Base-by-base conservation (phyloP, 257 asterid species). In the Ajuga chamaepitys region DNA sequence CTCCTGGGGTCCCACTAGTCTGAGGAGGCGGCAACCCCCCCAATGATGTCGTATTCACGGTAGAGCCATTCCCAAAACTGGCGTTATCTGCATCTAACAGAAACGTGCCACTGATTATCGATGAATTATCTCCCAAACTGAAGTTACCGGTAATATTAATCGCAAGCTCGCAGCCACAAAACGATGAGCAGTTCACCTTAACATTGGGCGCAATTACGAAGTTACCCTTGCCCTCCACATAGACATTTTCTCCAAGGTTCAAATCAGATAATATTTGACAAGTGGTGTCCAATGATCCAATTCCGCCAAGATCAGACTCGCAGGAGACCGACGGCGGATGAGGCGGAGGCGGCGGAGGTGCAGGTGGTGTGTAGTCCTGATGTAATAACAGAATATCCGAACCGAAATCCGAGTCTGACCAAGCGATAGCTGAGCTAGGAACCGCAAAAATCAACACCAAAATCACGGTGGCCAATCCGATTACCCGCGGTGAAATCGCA, bases 321-420 rank as follows among this genome's bases (percentile, higher is more conserved):
- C 99, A 94, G 6, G 93, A 76, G 46, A 77, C 71, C 54, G 96
- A 82, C 74, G 97, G 99, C 34, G 97, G 97, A 32, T 85, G 99
- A 25, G 97, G 96, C 61, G 99, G 99, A 3, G 99, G 97, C 0
- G 99, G 97, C 1, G 96, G 95, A 13, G 99, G 99, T 1, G 99
- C 93, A 18, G 99, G 99, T n/a, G 99, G 99, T 17, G 95, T 77
- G 88, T 94, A 94, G 77, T 94, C 99, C 77, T 86, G 96, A 70
- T 86, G 95, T 61, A 82, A 83, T 3, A 88, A 56, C 10, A 78
- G 25, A 7, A 64, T 25, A 64, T 86, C 95, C 45, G 86, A 78
- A 70, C 77, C 91, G 47, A 75, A 61, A 30, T 69, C 79, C 71
- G 63, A 62, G 64, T 60, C 87, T 68, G 58, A 58, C 17, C 41